A percentile compares a stretch with the other conserved stretches of the same genome.
Evolutionary conservation across 2,329 filamentous ascomycete genomes (phyloP).

Genomic region (Meredithiella fracta): DNA sequence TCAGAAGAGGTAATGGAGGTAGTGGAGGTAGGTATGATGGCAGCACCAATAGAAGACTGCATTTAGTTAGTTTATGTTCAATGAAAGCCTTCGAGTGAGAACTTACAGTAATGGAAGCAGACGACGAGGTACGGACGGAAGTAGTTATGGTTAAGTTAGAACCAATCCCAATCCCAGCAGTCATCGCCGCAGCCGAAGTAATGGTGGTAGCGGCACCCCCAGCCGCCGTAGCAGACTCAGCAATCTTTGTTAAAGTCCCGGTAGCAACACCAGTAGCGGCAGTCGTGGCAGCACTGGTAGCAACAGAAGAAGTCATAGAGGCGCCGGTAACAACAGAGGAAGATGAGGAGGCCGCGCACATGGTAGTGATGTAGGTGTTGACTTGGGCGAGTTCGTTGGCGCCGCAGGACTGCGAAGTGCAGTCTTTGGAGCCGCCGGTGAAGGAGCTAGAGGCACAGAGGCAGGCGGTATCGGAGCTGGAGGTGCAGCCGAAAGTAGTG

Average conservation of each 20-base stretch:
- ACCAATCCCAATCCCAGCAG: conserved; percentile 6
- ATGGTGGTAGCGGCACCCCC: not conserved
- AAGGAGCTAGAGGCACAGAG: conserved; percentile 25
- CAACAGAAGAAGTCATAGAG: not conserved
- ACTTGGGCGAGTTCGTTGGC: conserved; percentile 19
- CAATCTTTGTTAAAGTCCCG: no score
- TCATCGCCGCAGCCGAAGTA: not conserved
- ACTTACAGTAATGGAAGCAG: conserved; percentile 3
- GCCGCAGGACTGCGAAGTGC: conserved; percentile 20
- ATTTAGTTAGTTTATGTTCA: not conserved
- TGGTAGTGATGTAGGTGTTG: conserved; percentile 17
- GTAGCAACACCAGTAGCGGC: not conserved
- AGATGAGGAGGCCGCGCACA: conserved; percentile 18
- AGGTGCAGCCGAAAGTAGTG: conserved; percentile 10
- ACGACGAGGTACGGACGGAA: conserved; percentile 5
- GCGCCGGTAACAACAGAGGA: not conserved
- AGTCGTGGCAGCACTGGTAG: no score
- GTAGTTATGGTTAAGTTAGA: conserved; percentile 12
- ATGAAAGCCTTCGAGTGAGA: no score
- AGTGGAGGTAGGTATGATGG: conserved; percentile 3
- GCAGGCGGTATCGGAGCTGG: conserved; percentile 22
- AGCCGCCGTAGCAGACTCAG: not conserved
- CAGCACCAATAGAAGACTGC: conserved; percentile 1
- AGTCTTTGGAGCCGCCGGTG: conserved; percentile 25
- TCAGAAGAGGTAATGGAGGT: conserved; percentile 1